Conservation (phyloP, 1,284 basidiomycete genomes). For the Erythrobasidium hasegawianum region DNA sequence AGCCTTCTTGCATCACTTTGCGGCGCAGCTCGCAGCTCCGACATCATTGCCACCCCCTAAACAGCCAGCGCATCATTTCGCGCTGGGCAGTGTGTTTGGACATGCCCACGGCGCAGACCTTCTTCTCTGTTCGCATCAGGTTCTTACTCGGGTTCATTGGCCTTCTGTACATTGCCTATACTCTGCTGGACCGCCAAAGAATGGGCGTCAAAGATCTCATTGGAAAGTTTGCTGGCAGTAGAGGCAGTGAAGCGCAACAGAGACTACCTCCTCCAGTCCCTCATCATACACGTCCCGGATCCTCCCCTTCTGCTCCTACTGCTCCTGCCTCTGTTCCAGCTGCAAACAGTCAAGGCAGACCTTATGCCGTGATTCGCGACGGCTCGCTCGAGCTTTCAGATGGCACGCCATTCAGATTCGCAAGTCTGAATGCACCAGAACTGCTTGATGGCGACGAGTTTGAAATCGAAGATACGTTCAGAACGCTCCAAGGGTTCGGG, state of each 20-base stretch:
- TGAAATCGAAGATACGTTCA: constrained; percentile 41
- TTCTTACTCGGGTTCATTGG: constrained; percentile 21
- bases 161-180: constrained; percentile 15
- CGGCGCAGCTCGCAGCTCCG: too few species aligned
- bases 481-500: constrained; percentile 36
- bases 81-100: neutral
- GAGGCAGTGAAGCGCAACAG: constrained; percentile 8
- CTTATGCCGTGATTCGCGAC: constrained; percentile 14
- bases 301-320: neutral
- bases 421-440: constrained; percentile 42
- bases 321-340: constrained; percentile 1
- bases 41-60: too few species aligned
- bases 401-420: constrained; percentile 34
- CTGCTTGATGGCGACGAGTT: constrained; percentile 43
- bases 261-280: constrained; percentile 22
- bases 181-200: constrained; percentile 6
- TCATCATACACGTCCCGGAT: constrained; percentile 13
- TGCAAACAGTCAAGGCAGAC: constrained; percentile 13
- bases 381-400: constrained; percentile 20
- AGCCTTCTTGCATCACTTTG: too few species aligned
- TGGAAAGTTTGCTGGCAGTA: constrained; percentile 6
- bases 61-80: neutral
- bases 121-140: neutral
- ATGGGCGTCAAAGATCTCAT: constrained; percentile 31
- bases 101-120: constrained; percentile 5